Percentiles rank a stretch among this genome's conserved stretches.
These are phyloP conservation scores for Aegilops bicornis DNA, from an alignment of 176 grass and related monocot species.

Conservation along the genomic window DNA sequence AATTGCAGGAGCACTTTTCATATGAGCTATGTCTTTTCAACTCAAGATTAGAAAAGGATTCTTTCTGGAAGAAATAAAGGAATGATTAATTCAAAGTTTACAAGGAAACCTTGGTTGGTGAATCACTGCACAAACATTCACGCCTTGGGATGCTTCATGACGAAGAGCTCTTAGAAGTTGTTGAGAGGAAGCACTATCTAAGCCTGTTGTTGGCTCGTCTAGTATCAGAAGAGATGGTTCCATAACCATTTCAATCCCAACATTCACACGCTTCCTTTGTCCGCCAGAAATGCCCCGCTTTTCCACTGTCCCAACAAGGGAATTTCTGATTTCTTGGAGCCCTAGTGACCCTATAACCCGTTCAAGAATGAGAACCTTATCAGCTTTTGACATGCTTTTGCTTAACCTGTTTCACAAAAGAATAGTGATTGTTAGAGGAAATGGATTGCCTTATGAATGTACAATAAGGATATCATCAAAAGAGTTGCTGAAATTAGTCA, in stretches of 20 bases:
- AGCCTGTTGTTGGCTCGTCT: conserved; percentile 84
- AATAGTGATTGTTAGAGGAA: conserved; percentile 23
- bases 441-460: not conserved
- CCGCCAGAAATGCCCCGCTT: conserved; percentile 84
- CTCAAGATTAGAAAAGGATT: conserved; percentile 17
- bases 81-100: conserved; percentile 3
- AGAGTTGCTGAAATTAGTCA: not conserved
- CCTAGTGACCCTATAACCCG: conserved; percentile 72
- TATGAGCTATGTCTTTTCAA: not conserved
- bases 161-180: conserved; percentile 73
- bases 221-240: conserved; percentile 88
- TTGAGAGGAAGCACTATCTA: conserved; percentile 87
- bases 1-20: conserved; percentile 2
- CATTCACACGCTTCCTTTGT: conserved; percentile 83
- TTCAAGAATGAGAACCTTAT: conserved; percentile 70
- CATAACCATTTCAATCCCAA: conserved; percentile 90
- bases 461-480: not conserved
- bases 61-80: conserved; percentile 3
- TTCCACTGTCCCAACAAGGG: conserved; percentile 85
- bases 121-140: conserved; percentile 77
- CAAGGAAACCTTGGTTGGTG: conserved; percentile 73
- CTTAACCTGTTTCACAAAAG: conserved; percentile 42
- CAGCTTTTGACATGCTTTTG: conserved; percentile 49
- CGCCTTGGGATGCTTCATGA: conserved; percentile 73
- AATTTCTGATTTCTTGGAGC: conserved; percentile 71